Evolutionary conservation across 164 flowering plant species (phyloP), one percentile per base, ranked within the genome.

Genomic region (Aristolochia contorta): DNA sequence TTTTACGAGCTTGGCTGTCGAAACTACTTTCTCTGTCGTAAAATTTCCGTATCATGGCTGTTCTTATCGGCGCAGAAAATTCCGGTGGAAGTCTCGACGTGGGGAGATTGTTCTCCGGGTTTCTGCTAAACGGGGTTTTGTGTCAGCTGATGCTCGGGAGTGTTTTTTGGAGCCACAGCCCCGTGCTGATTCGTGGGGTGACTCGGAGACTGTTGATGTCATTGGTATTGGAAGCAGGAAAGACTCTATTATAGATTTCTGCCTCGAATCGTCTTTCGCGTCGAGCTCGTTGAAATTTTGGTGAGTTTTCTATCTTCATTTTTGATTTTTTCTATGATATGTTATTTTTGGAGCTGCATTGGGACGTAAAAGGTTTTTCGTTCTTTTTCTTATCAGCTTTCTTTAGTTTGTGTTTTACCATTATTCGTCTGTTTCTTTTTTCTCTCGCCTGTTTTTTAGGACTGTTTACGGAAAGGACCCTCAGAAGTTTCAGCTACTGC

Each of bases 181-280:
- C 1, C n/a, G 18, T n/a, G 72, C 61, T 12, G 64, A 54, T 58
- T 59, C 50, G n/a, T 62, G 70, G 73, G 67, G 64, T 58, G 66
- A 59, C 19, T 24, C 63, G 30, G 43, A 54, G 16, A 47, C 45
- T 14, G 82, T 86, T 15, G 86, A 91, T 24, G 96, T 89, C 37
- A 77, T 89, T 48, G 90, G 77, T 30, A 84, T 86, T 27, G 98
- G 96, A 4, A 85, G 91, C 68, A 67, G 94, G 68, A 87, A 75
- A 66, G 98, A 86, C 50, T 88, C 96, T 0, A 62, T 88, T 45
- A 70, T 88, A 23, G 88, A 85, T 60, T 86, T 80, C 58, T 89
- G 98, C 63, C 70, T 81, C 52, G 76, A 71, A 30, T 84, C 91
- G 21, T 79, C 83, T 49, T 76, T 79, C 23, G 72, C 65, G 32